Evolutionary conservation across 441 rosid genomes (phyloP).

Genomic region (Erodium moschatum): DNA sequence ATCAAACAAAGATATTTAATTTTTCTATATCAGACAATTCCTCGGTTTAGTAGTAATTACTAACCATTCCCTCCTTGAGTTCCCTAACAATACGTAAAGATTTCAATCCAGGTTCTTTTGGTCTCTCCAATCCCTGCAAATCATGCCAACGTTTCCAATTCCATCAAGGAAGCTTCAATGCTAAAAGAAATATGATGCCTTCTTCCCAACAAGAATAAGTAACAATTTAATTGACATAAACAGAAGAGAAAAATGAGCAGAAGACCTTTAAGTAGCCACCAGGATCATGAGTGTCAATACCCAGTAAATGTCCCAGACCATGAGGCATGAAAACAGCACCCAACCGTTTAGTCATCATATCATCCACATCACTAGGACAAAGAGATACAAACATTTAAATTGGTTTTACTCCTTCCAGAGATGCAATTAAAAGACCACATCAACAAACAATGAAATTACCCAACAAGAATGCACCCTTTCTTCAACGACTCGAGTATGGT

Average conservation of each 20-base stretch:
- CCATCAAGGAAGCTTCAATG: conserved; percentile 10
- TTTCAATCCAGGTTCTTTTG: conserved; percentile 65
- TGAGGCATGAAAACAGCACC: conserved; percentile 76
- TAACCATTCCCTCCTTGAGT: conserved; percentile 80
- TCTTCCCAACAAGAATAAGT: neutral
- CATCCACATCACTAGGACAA: conserved; percentile 48
- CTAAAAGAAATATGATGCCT: neutral
- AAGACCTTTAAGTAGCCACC: conserved; percentile 76
- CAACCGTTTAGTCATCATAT: conserved; percentile 67
- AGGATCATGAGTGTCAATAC: conserved; percentile 87
- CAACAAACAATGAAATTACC: conserved; percentile 39
- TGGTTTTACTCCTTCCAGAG: conserved; percentile 17
- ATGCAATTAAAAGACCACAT: conserved; percentile 13
- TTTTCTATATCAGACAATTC: neutral
- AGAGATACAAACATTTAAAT: conserved; percentile 16
- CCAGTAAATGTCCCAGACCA: conserved; percentile 71
- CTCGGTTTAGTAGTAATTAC: conserved; percentile 11
- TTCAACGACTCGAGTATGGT: conserved; percentile 61
- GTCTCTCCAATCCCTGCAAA: conserved; percentile 61
- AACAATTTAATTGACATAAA: neutral
- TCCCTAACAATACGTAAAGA: conserved; percentile 66
- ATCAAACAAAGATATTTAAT: neutral
- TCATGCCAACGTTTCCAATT: conserved; percentile 15
- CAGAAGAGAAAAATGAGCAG: conserved; percentile 1
- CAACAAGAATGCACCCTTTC: conserved; percentile 52